Evolutionary conservation across 257 asterid genomes (phyloP), one percentile per base, ranked within the genome.

Genomic region (Verbena officinalis): DNA sequence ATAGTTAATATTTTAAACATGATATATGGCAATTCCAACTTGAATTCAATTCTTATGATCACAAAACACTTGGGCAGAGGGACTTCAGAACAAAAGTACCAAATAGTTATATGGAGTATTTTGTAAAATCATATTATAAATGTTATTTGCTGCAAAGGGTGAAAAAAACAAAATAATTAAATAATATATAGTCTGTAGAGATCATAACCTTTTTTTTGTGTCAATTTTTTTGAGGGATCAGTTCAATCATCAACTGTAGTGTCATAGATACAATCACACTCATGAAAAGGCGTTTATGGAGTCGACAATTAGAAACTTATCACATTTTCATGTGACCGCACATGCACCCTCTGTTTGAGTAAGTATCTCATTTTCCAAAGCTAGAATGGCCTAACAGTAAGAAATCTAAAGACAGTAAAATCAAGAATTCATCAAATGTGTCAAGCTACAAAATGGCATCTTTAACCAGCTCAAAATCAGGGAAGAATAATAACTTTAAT

Each of bases 371-470:
- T 24, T 21, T 27, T 11, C 3, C 38, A 13, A 13, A 38, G 36
- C 19, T 39, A 59, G 62, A 27, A 20, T 20, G 12, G 22, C 8
- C 39, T 43, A 42, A 61, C 27, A 39, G 43, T 46, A 30, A 19
- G n/a, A 48, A 46, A 31, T 23, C 22, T 31, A 19, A 31, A 17
- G 30, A 40, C 14, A 21, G 9, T 40, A 43, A 50, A 59, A 31
- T 17, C 8, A 45, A 49, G 34, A 51, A 31, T 53, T 59, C 7
- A 30, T 39, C n/a, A 9, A 3, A 27, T 42, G 14, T 50, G 16
- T 55, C 14, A 23, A 50, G 55, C 66, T 45, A 53, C 65, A 52
- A 62, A 33, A 62, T 22, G 45, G 56, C 45, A 36, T 30, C 21
- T 30, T 36, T 11, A 54, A 16, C 57, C 51, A 45, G 46, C 46